Evolutionary conservation across 768 basidiomycete species (phyloP).

Genomic region (Leccinum longicurvipes): DNA sequence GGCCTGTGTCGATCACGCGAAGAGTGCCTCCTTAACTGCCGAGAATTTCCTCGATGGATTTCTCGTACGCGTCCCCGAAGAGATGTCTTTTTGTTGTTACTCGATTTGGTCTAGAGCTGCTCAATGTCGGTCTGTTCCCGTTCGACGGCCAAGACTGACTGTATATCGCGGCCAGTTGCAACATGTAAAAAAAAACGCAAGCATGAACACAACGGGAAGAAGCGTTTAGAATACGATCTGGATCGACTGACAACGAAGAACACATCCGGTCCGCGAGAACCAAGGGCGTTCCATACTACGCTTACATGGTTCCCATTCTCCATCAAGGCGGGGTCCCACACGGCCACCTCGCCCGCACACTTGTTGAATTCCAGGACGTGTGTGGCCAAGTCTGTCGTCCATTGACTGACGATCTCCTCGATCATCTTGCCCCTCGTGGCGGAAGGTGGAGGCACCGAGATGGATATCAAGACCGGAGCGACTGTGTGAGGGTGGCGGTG

Average conservation of each 20-base stretch:
- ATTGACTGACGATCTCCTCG: constrained; percentile 92
- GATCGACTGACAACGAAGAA: background rate
- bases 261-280: background rate
- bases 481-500: background rate
- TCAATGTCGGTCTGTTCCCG: constrained; percentile 85
- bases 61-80: constrained; percentile 79
- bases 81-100: constrained; percentile 85
- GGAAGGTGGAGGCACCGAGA: constrained; percentile 77
- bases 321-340: constrained; percentile 91
- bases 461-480: constrained; percentile 29
- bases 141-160: constrained; percentile 79
- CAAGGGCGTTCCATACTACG: too few species aligned
- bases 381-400: constrained; percentile 80
- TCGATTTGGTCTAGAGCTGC: constrained; percentile 88
- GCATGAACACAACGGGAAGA: too few species aligned
- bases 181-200: too few species aligned
- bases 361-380: constrained; percentile 85
- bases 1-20: constrained; percentile 74
- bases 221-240: background rate
- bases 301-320: constrained; percentile 91
- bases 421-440: constrained; percentile 86
- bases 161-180: constrained; percentile 71
- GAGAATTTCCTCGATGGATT: constrained; percentile 76
- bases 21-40: constrained; percentile 69
- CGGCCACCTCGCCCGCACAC: constrained; percentile 84